A percentile compares a stretch with the other conserved stretches of the same genome.
Conservation (phyloP, 148 eudicot genomes). For the Rhododendron henanense region DNA sequence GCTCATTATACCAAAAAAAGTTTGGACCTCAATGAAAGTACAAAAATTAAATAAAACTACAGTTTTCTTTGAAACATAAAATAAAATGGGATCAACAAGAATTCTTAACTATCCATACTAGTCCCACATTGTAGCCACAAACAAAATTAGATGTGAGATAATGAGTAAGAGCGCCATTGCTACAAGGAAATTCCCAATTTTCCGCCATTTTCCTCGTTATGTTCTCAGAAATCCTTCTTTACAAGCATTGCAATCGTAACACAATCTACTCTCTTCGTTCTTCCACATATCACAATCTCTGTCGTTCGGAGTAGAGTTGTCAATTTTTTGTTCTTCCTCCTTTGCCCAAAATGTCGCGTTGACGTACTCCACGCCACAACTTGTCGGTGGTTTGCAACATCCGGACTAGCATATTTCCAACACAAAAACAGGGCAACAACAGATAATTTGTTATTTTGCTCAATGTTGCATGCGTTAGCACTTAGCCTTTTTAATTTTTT, state of each 20-base stretch:
- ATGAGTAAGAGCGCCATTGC: slow-evolving; percentile 24
- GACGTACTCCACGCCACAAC: slow-evolving; percentile 34
- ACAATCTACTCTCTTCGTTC: slow-evolving; percentile 24
- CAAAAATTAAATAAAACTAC: too few relatives aligned
- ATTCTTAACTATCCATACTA: slow-evolving; percentile 2
- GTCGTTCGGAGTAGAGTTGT: background rate
- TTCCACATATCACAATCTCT: slow-evolving; percentile 35
- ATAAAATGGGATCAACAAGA: background rate
- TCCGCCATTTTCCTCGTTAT: background rate
- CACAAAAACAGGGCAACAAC: background rate
- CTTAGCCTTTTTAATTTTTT: background rate
- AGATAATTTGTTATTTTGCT: background rate
- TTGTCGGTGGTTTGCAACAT: slow-evolving; percentile 37
- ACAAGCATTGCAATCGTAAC: slow-evolving; percentile 30
- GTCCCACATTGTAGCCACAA: slow-evolving; percentile 26
- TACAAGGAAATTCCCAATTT: slow-evolving; percentile 29
- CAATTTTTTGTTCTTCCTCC: background rate
- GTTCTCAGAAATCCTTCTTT: slow-evolving; percentile 23
- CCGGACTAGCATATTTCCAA: slow-evolving; percentile 22
- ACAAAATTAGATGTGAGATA: slow-evolving; percentile 24
- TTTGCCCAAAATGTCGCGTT: slow-evolving; percentile 33
- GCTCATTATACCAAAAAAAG: too few relatives aligned
- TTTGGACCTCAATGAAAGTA: too few relatives aligned
- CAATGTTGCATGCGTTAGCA: background rate
- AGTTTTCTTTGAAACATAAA: too few relatives aligned